A percentile compares a stretch with the other conserved stretches of the same genome.
Conservation (phyloP, 179 eudicot species). For the Sideroxylon spinosum region DNA sequence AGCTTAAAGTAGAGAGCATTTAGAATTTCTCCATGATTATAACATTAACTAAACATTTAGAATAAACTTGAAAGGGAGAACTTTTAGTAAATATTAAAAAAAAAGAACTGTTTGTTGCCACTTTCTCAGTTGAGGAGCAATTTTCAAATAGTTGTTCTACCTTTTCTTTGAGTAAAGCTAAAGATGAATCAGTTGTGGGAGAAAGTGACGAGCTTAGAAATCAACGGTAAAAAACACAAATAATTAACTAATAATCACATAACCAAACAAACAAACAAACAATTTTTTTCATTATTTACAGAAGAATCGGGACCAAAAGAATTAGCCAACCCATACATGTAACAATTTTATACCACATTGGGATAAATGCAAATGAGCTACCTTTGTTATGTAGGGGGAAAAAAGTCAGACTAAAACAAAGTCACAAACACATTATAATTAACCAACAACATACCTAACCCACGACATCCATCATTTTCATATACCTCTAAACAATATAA, state of each 20-base stretch:
- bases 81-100: not conserved
- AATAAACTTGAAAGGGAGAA: not conserved
- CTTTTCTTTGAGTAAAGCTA: not conserved
- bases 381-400: too few species aligned
- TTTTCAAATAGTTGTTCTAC: not conserved
- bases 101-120: not conserved
- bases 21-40: not conserved
- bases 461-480: too few species aligned
- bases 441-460: too few species aligned
- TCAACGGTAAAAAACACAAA: not conserved
- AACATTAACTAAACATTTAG: not conserved
- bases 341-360: too few species aligned
- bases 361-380: too few species aligned
- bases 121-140: not conserved
- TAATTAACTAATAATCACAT: not conserved
- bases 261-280: not conserved
- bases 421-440: too few species aligned
- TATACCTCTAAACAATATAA: too few species aligned
- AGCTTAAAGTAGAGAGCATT: too few species aligned
- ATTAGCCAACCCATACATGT: too few species aligned
- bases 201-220: not conserved
- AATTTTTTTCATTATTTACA: too few species aligned
- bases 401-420: too few species aligned
- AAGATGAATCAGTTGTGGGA: not conserved
- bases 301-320: too few species aligned